phyloP scores from a whole-genome alignment of 306 rosid species.

The Inga laurina region DNA sequence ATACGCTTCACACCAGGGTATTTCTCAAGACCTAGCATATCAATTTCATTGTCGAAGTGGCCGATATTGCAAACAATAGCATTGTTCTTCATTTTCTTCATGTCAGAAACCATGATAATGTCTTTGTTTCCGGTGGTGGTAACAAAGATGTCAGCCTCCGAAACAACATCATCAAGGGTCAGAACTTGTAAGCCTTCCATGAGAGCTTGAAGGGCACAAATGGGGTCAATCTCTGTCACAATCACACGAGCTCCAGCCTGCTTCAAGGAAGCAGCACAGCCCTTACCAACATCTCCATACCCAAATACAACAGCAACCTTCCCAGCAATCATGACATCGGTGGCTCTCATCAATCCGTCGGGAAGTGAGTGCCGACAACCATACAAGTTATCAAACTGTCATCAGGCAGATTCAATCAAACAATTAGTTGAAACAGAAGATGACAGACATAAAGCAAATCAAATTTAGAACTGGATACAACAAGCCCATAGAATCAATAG shows the following conservation, averaged over 20 bases:
- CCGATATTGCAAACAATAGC: slow-evolving; percentile 97
- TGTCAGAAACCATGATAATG: slow-evolving; percentile 78
- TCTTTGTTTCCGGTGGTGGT: slow-evolving; percentile 99
- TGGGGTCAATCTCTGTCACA: slow-evolving; percentile 94
- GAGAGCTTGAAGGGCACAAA: slow-evolving; percentile 94
- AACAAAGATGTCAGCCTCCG: slow-evolving; percentile 80
- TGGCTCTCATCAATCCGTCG: slow-evolving; percentile 96
- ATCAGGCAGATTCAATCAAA: not conserved
- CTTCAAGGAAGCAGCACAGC: slow-evolving; percentile 92
- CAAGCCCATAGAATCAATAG: not conserved
- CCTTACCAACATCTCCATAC: slow-evolving; percentile 98
- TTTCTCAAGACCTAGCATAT: slow-evolving; percentile 76
- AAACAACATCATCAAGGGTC: slow-evolving; percentile 60
- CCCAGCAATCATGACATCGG: slow-evolving; percentile 98
- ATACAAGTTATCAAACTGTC: slow-evolving; percentile 92
- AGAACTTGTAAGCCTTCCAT: slow-evolving; percentile 91
- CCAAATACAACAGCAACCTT: slow-evolving; percentile 85
- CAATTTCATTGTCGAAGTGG: slow-evolving; percentile 96
- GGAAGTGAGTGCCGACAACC: slow-evolving; percentile 99
- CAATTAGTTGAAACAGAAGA: not conserved
- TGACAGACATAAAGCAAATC: not conserved
- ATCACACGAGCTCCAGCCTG: slow-evolving; percentile 94
- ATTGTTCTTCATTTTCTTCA: slow-evolving; percentile 98
- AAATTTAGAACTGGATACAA: not conserved
- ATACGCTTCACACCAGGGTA: slow-evolving; percentile 84